A percentile compares a stretch with the other conserved stretches of the same genome.
These are phyloP conservation scores for Flaveria brownii DNA, from an alignment of 129 eudicot genomes.

Conservation along the genomic window DNA sequence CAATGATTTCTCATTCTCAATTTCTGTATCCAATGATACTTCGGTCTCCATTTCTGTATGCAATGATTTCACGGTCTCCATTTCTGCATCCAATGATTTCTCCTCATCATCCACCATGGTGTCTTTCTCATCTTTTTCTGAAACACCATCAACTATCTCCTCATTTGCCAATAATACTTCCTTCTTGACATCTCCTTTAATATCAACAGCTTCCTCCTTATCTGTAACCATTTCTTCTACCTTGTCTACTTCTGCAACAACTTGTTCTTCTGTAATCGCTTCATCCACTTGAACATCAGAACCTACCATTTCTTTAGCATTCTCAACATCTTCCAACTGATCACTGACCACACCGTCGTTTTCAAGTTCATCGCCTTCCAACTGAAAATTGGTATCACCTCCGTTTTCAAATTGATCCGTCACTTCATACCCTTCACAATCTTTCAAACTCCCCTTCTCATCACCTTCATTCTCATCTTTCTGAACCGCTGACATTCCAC, in stretches of 20 bases:
- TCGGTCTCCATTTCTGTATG: neutral
- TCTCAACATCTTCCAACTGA: conserved; percentile 18
- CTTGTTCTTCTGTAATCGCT: neutral
- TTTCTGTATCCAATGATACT: neutral
- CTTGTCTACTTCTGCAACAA: conserved; percentile 17
- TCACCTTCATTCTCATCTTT: conserved; percentile 16
- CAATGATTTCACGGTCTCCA: neutral
- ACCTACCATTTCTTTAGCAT: neutral
- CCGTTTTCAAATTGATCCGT: conserved; percentile 8
- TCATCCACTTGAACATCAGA: conserved; percentile 4
- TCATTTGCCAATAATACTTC: conserved; percentile 25
- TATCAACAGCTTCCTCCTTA: conserved; percentile 22
- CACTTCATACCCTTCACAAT: conserved; percentile 18
- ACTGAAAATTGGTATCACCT: neutral
- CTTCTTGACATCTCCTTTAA: conserved; percentile 10
- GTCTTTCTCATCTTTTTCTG: conserved; percentile 25
- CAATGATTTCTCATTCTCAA: conserved; percentile 13
- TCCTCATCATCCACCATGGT: conserved; percentile 29
- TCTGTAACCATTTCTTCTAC: conserved; percentile 28
- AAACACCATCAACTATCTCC: conserved; percentile 19
- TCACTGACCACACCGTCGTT: neutral
- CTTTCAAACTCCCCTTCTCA: conserved; percentile 12
- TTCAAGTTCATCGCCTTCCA: conserved; percentile 15
- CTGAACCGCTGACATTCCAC: conserved; percentile 25
- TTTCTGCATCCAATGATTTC: conserved; percentile 19